Evolutionary conservation across 352 stramenopile species (phyloP).

Genomic region (Globisporangium uncinulatum): DNA sequence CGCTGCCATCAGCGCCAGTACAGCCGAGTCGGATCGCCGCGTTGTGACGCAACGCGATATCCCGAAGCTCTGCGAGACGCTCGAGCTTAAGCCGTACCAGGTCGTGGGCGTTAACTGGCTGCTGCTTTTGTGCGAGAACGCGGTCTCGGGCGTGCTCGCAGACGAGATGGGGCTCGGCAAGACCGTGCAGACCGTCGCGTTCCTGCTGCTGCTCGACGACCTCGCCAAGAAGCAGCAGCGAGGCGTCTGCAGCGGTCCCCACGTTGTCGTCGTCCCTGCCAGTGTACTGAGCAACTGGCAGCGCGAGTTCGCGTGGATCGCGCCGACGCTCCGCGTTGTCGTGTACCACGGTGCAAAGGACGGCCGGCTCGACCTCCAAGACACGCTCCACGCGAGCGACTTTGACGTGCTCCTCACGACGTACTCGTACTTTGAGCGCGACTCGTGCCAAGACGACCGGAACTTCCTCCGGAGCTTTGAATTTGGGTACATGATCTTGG

Average conservation of each 20-base stretch:
- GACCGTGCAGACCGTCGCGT: conserved; percentile 83
- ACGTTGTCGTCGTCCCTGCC: conserved; percentile 91
- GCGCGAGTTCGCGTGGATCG: conserved; percentile 91
- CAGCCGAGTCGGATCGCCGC: conserved; percentile 19
- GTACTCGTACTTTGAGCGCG: conserved; percentile 90
- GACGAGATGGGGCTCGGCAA: conserved; percentile 95
- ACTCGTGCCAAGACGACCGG: conserved; percentile 78
- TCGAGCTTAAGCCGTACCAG: conserved; percentile 85
- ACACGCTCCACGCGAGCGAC: conserved; percentile 34
- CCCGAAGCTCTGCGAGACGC: conserved; percentile 50
- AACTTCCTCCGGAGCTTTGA: conserved; percentile 69
- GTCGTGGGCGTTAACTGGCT: conserved; percentile 83
- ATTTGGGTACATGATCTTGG: conserved; percentile 92
- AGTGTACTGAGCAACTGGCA: conserved; percentile 93
- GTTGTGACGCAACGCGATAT: conserved; percentile 72
- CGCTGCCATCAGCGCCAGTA: conserved; percentile 28
- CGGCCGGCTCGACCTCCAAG: conserved; percentile 48
- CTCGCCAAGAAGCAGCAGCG: conserved; percentile 27
- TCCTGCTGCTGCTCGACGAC: conserved; percentile 57
- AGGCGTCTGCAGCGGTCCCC: conserved; percentile 43
- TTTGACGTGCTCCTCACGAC: conserved; percentile 89
- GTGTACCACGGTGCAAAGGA: conserved; percentile 80
- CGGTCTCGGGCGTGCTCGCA: conserved; percentile 68
- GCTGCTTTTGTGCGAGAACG: conserved; percentile 70
- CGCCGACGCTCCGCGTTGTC: conserved; percentile 81